These are phyloP conservation scores for Suillus ampliporus DNA, from an alignment of 768 basidiomycete species.

Conservation along the genomic window DNA sequence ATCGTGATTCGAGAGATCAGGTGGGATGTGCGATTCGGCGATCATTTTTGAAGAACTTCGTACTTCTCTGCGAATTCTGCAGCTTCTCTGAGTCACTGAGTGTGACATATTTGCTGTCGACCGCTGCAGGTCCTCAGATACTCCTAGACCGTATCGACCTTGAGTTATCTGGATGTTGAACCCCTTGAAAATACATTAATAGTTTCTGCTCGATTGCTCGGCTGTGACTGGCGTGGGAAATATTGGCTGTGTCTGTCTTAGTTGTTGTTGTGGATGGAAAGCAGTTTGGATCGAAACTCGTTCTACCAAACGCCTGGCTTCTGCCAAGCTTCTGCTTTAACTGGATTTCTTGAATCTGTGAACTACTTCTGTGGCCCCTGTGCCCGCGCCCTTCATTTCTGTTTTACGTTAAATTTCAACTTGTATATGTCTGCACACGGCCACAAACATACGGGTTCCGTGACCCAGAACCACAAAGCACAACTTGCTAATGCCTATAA, in stretches of 20 bases:
- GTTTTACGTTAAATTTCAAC: conserved; percentile 29
- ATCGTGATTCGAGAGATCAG: conserved; percentile 27
- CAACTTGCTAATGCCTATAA: conserved; percentile 96
- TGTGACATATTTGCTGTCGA: too few species aligned
- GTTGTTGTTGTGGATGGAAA: not conserved
- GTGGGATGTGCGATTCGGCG: conserved; percentile 6
- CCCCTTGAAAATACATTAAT: too few species aligned
- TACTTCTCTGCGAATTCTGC: not conserved
- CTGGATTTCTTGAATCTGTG: conserved; percentile 24
- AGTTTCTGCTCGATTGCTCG: not conserved
- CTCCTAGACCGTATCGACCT: too few species aligned
- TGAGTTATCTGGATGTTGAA: too few species aligned
- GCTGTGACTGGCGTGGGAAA: not conserved
- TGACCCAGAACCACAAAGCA: conserved; percentile 80
- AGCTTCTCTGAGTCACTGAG: conserved; percentile 8
- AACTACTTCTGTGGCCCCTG: conserved; percentile 32
- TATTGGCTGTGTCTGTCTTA: conserved; percentile 5
- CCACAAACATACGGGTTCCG: conserved; percentile 66
- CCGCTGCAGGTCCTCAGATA: too few species aligned
- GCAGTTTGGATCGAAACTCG: conserved; percentile 1
- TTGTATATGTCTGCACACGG: conserved; percentile 55
- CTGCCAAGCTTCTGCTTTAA: conserved; percentile 1
- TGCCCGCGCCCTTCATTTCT: conserved; percentile 44
- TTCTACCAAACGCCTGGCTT: not conserved
- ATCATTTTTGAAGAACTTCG: not conserved